Conservation (phyloP, 352 stramenopile genomes). For the Phytopythium sindhum region DNA sequence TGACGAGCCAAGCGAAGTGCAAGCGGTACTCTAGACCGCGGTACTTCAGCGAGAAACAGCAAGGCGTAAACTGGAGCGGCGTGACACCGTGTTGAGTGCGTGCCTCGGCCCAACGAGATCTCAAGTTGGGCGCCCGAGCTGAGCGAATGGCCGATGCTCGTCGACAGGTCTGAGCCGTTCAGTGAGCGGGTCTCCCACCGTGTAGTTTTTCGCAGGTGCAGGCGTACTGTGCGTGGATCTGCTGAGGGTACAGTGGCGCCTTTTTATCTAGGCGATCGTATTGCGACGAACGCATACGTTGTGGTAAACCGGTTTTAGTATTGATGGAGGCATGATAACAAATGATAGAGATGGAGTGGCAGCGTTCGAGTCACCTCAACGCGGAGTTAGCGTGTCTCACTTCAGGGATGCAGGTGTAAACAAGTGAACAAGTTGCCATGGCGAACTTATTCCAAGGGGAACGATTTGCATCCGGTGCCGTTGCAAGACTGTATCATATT, state of each 20-base stretch:
- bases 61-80: background rate
- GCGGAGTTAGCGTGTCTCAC: background rate
- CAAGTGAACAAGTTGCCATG: background rate
- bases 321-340: background rate
- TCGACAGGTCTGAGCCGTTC: background rate
- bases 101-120: too few relatives aligned
- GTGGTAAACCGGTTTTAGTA: too few relatives aligned
- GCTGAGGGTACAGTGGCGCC: background rate
- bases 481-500: too few relatives aligned
- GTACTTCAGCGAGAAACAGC: background rate
- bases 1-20: too few relatives aligned
- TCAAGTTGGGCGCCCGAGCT: too few relatives aligned
- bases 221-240: too few relatives aligned
- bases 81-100: too few relatives aligned
- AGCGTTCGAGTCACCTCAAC: background rate
- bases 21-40: too few relatives aligned
- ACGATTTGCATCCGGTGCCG: background rate
- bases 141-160: too few relatives aligned
- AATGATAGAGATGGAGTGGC: background rate
- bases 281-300: too few relatives aligned
- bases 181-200: too few relatives aligned
- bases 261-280: background rate
- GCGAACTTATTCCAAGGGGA: background rate
- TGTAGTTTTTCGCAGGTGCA: background rate
- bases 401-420: background rate